Conservation (phyloP, 2,329 filamentous ascomycete species). For the Aspergillus cejpii region DNA sequence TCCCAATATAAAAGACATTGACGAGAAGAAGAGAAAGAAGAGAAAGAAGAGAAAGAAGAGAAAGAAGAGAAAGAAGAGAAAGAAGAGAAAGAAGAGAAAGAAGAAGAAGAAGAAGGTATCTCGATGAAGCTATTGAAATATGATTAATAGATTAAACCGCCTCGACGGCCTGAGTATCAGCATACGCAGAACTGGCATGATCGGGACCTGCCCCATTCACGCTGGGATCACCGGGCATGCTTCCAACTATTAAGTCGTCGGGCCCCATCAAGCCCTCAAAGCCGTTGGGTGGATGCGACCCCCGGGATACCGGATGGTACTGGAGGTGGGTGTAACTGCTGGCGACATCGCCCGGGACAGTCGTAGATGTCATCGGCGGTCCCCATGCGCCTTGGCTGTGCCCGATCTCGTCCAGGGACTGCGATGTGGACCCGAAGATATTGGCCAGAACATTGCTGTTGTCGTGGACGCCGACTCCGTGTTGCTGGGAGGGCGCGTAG, state of each 20-base stretch:
- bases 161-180: conserved; percentile 29
- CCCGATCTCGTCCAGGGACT: conserved; percentile 33
- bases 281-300: conserved; percentile 27
- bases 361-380: conserved; percentile 20
- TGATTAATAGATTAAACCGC: conserved; percentile 29
- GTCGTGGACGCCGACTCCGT: conserved; percentile 27
- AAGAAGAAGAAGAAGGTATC: conserved; percentile 2
- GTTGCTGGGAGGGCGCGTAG: conserved; percentile 29
- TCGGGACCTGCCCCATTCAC: conserved; percentile 33
- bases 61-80: conserved; percentile 3
- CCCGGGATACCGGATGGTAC: conserved; percentile 30
- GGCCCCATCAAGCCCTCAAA: conserved; percentile 31
- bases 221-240: conserved; percentile 27
- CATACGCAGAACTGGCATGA: conserved; percentile 27
- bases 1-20: conserved; percentile 5
- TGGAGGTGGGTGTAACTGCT: conserved; percentile 30
- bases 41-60: conserved; percentile 3
- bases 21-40: conserved; percentile 2
- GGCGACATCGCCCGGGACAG: conserved; percentile 29
- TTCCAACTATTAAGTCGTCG: conserved; percentile 34
- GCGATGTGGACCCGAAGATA: conserved; percentile 27
- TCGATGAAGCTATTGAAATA: conserved; percentile 7
- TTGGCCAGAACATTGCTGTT: conserved; percentile 29
- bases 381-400: conserved; percentile 28
- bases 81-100: conserved; percentile 1